Evolutionary conservation across 192 early-diverging fungal species (phyloP), one percentile per base, ranked within the genome.

Genomic region (Martensiomyces pterosporus): DNA sequence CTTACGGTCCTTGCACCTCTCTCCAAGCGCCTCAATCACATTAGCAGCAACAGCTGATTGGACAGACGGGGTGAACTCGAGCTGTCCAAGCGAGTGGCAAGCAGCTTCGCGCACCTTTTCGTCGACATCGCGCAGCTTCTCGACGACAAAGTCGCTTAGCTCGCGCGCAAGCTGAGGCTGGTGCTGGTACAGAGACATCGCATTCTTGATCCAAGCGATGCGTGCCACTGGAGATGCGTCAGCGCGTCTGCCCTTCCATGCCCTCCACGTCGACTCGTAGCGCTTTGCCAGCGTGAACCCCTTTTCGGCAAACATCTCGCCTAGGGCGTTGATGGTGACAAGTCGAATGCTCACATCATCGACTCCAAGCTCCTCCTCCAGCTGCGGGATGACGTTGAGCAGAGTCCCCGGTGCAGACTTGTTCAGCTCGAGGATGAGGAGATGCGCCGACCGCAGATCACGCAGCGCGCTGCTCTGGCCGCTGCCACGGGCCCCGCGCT

Each of bases 1-100:
- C 68, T 89, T 90, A 43, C 90, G 90, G 65, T 98, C 95, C 42
- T 82, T 86, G 71, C 93, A 87, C n/a, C 95, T 81, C 40, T 84
- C 76, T 16, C 81, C 86, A 4, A 92, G 59, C 39, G 77, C 75
- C 22, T 76, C 43, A 24, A 89, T 39, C 3, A 85, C 75, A 13
- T 67, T 47, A 35, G 83, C 79, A 19, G 81, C 78, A 2, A 85
- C 61, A 0, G 72, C 56, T 12, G 80, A 60, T 39, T 81, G 79
- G 2, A 73, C 59, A 4, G 77, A 68, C 13, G 76, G 64, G 6
- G 79, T 75, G 47, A 75, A 74, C 45, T 91, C 87, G 27, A 95
- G 56, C 40, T 77, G 53, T 5, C 80, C 80, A 14, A 97, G 62
- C 8, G 82, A 57, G 53, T 79, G 81, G 51, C 91, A 84, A 1